Percentiles rank a stretch among this genome's conserved stretches.
Conservation (phyloP, 176 grass and related monocot genomes). For the Chrysopogon serrulatus region DNA sequence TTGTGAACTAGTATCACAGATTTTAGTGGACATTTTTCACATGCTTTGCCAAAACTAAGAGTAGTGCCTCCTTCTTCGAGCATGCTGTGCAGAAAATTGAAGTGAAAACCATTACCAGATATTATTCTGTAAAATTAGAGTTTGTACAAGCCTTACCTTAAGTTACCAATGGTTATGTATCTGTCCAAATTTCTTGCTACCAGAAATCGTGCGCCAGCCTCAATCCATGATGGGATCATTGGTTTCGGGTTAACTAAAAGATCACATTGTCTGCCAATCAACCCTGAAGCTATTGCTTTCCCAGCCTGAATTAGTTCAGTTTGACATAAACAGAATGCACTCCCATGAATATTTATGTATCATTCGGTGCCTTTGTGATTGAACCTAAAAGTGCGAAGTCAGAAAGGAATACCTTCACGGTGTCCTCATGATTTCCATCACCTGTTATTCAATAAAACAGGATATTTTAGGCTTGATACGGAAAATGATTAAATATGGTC, state of each 20-base stretch:
- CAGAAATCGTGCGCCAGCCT: conserved; percentile 57
- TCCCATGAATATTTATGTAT: background rate
- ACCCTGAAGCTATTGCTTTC: conserved; percentile 35
- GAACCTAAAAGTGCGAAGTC: background rate
- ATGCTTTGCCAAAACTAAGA: no score
- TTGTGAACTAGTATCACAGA: no score
- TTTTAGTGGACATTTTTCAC: no score
- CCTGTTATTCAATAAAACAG: conserved; percentile 32
- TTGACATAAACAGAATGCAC: background rate
- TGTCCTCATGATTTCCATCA: conserved; percentile 75
- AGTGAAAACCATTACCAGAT: no score
- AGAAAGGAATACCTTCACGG: conserved; percentile 34
- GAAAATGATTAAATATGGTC: background rate
- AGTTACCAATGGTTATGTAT: background rate
- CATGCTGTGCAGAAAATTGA: no score
- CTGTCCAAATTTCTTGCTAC: conserved; percentile 45
- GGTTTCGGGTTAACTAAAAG: conserved; percentile 56
- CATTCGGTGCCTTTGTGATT: background rate
- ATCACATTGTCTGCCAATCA: conserved; percentile 24
- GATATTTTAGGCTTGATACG: background rate
- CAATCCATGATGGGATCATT: conserved; percentile 59
- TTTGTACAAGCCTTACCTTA: no score
- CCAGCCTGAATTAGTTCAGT: conserved; percentile 34
- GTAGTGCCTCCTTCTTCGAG: no score
- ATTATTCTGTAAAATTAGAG: no score